phyloP scores from a whole-genome alignment of 805 yeast genomes.

The Cyberlindnera maritima region DNA sequence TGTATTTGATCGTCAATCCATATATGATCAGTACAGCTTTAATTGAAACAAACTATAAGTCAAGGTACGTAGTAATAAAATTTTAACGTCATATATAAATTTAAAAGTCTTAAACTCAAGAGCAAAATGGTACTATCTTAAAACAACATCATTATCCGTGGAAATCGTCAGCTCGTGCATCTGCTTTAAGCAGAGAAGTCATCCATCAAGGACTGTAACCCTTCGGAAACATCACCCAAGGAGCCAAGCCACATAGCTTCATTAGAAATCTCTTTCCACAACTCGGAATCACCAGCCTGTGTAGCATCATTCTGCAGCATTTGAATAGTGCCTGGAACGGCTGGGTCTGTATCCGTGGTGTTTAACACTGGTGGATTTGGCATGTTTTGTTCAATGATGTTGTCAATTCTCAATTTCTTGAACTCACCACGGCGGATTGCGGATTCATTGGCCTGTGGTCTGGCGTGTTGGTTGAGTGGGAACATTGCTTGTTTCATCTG shows the following conservation, averaged over 20 bases:
- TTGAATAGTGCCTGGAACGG: slow-evolving; percentile 29
- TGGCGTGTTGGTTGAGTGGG: neutral
- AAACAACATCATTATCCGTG: neutral
- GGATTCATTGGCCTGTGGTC: slow-evolving; percentile 13
- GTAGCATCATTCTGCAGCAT: slow-evolving; percentile 28
- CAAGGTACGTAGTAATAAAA: no score
- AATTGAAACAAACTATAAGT: neutral
- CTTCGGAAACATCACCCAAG: slow-evolving; percentile 44
- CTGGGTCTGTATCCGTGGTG: slow-evolving; percentile 19
- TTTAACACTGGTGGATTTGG: slow-evolving; percentile 21
- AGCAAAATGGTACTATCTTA: no score
- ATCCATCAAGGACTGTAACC: slow-evolving; percentile 31
- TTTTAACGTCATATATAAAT: no score
- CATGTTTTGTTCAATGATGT: slow-evolving; percentile 11
- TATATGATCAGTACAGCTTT: no score
- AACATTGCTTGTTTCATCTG: neutral
- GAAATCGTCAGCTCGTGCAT: no score
- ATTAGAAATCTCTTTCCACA: slow-evolving; percentile 77
- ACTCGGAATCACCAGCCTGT: slow-evolving; percentile 44
- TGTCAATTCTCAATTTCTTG: slow-evolving; percentile 19
- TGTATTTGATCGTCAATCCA: no score
- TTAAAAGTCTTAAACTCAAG: no score
- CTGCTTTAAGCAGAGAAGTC: slow-evolving; percentile 10
- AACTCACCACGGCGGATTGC: slow-evolving; percentile 17
- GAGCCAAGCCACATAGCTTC: slow-evolving; percentile 65